Base-by-base conservation (phyloP, 139 green algal genomes). In the Chlamydomonas urium region DNA sequence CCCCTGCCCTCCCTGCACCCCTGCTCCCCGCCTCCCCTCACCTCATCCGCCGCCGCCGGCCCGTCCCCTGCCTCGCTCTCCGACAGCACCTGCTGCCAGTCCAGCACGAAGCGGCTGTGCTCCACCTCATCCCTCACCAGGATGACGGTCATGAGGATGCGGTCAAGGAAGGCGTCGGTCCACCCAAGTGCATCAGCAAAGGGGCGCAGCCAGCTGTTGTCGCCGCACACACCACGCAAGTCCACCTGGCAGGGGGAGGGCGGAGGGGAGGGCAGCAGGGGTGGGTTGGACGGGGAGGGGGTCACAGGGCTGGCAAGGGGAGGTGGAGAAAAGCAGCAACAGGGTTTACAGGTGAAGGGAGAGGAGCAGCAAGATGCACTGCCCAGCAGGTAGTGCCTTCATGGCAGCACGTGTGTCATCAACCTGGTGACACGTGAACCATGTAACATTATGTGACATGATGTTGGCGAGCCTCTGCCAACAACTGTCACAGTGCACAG, bases 121-220 rank as follows among this genome's bases (percentile, higher is more conserved):
- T 88, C 82, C 66, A 88, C 75, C 65, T 77, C 59, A 61, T 78
- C 72, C 8, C 72, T 48, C 5, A 88, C 67, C 60, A 88, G 69
- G 14, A 81, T 82, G 26, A 85, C 79, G 17, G 73, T 75, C 83
- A 85, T 84, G 21, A 85, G 79, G 72, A 88, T 84, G 28, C 74
- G 72, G 62, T 88, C 79, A 33, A 85, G 58, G 67, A 85, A 88
- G n/a, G 79, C 83, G 42, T 88, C 77, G 28, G 74, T 70, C 76
- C 74, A 84, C 23, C 83, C 83, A 31, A 78, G 45, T 3, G 71
- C 48, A 26, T 83, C 74, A 23, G 60, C 56, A 1, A 76, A 61
- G 19, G 74, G 70, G 4, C 69, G 70, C 50, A 81, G 26, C 79
- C 83, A 85, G 65, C 56, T 75, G 33, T 69, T 65, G 38, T 80